Evolutionary conservation across 2,329 filamentous ascomycete species (phyloP), one percentile per base, ranked within the genome.

Genomic region (Epichloe brachyelytri): DNA sequence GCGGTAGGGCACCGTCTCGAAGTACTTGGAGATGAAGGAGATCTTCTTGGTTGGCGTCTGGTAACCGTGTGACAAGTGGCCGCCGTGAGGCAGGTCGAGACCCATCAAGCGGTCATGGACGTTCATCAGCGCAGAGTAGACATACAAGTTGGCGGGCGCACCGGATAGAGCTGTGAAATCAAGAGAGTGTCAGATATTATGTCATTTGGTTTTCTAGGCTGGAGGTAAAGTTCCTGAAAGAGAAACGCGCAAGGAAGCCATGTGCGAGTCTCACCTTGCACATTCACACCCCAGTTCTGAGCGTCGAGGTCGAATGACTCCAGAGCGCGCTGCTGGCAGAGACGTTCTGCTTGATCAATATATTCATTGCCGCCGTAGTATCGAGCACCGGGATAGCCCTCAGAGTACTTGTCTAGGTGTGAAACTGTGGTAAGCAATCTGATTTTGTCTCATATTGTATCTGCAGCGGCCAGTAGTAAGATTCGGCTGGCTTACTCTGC

Each of bases 1-100:
- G 53, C 88, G 84, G 76, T 98, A 98, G 5, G 93, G 93, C 56
- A 98, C 75, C 37, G 93, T 98, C 74, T 98, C 93, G 67, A 98
- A 98, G 74, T 98, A 98, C 66, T 95, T 97, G 52, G 91, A 97
- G 58, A 98, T 83, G 62, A 90, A 89, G n/a, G 91, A 97, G 67
- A 98, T 97, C 79, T 90, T 91, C 70, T 85, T 88, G 49, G 84
- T 84, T 3, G 93, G 88, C 19, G 88, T 97, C 71, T 98, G 93
- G 71, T 98, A 98, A 56, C 93, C 93, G 71, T 98, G 93, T 45
- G 87, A 94, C 62, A 98, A 75, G 70, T 98, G 93, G 54, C 93
- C 93, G 57, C 93, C 93, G 66, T 98, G 93, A 44, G 93, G 93
- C 14, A 98, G 80, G 65, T 98, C 93, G 54, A 98, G 80, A 56